Conservation (phyloP, 73 alveolate genomes). For the Halteria grandinella region DNA sequence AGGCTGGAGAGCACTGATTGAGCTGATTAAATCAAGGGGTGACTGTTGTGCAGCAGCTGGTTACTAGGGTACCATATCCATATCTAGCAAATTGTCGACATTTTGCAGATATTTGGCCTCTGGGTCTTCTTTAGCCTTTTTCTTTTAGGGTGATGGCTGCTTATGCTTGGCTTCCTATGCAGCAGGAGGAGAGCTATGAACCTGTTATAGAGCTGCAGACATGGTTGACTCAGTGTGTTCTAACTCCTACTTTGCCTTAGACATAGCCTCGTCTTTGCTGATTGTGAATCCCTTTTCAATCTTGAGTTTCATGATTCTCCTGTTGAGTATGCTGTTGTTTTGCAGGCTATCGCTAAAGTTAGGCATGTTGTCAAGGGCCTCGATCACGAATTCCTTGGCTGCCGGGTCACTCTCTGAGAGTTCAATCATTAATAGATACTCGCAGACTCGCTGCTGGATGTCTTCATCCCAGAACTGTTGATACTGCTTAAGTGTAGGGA, state of each 20-base stretch:
- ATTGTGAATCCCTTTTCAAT: slow-evolving; percentile 57
- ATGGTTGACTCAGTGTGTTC: background rate
- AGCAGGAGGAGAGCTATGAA: too few species aligned
- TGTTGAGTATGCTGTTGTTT: slow-evolving; percentile 63
- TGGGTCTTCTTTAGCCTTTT: too few species aligned
- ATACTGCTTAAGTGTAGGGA: slow-evolving; percentile 88
- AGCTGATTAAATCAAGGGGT: background rate
- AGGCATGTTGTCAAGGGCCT: slow-evolving; percentile 91
- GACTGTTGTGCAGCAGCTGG: background rate
- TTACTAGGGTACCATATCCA: too few species aligned
- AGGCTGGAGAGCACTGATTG: slow-evolving; percentile 9
- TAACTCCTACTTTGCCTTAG: background rate
- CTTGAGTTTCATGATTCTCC: slow-evolving; percentile 67
- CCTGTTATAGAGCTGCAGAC: too few species aligned
- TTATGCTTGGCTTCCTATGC: too few species aligned
- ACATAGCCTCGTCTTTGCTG: slow-evolving; percentile 54
- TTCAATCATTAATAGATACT: slow-evolving; percentile 84
- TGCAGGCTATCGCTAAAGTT: slow-evolving; percentile 82
- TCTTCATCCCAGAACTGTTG: slow-evolving; percentile 96
- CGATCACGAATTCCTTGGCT: slow-evolving; percentile 74
- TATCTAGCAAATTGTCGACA: too few species aligned
- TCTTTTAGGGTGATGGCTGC: too few species aligned
- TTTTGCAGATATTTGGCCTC: too few species aligned
- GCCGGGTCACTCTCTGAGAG: slow-evolving; percentile 69
- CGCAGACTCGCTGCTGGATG: slow-evolving; percentile 96